These are phyloP conservation scores for Psilocybe subaeruginosa DNA, from an alignment of 768 basidiomycete genomes.

Conservation along the genomic window DNA sequence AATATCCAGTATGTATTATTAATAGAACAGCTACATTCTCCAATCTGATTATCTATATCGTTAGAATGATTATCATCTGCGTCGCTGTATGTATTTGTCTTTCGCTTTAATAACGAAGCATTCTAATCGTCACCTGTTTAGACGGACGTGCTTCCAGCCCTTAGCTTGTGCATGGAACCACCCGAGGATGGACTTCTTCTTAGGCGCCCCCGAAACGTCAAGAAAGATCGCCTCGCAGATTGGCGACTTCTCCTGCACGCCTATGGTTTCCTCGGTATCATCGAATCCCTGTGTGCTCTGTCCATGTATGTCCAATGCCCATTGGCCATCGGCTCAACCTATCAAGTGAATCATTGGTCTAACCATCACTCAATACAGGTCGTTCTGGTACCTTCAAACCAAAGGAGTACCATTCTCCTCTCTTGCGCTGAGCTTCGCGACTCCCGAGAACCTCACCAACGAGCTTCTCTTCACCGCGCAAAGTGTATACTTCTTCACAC, in stretches of 20 bases:
- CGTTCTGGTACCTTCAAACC: slow-evolving; percentile 40
- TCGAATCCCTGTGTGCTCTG: slow-evolving; percentile 51
- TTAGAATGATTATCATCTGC: slow-evolving; percentile 51
- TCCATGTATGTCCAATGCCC: slow-evolving; percentile 40
- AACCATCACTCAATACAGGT: slow-evolving; percentile 24
- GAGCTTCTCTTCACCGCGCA: slow-evolving; percentile 49
- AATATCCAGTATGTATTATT: slow-evolving; percentile 40
- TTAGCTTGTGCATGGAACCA: slow-evolving; percentile 59
- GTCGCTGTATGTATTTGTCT: slow-evolving; percentile 32
- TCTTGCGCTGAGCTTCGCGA: slow-evolving; percentile 43
- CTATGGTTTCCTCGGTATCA: slow-evolving; percentile 56
- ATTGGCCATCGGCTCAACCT: background rate
- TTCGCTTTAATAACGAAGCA: background rate
- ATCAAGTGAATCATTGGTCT: background rate
- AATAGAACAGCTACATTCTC: background rate
- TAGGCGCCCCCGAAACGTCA: slow-evolving; percentile 56
- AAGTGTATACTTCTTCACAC: slow-evolving; percentile 52
- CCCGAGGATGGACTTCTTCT: slow-evolving; percentile 63
- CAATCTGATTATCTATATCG: background rate
- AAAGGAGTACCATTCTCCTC: slow-evolving; percentile 50
- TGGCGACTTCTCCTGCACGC: slow-evolving; percentile 57
- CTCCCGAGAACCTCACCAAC: slow-evolving; percentile 35
- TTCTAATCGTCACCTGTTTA: slow-evolving; percentile 1
- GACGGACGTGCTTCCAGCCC: slow-evolving; percentile 59
- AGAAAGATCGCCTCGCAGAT: slow-evolving; percentile 58